Base-by-base conservation (phyloP, 352 stramenopile genomes). In the Thalassiosira tumida region DNA sequence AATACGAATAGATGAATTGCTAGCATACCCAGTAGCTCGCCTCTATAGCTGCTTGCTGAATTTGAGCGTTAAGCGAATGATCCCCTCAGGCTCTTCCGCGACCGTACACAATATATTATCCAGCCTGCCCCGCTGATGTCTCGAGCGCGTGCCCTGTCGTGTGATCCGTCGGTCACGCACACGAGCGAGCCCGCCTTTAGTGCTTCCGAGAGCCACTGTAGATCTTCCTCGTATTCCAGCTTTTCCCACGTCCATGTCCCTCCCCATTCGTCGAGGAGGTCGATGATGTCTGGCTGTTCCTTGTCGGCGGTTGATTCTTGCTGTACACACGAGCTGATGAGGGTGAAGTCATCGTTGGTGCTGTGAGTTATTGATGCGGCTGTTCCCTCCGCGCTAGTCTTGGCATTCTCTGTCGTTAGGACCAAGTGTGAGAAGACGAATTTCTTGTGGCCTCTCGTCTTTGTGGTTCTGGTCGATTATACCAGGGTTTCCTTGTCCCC, bases 161-260 rank as follows among this genome's bases (percentile, higher is more conserved):
- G 62, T 6, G 70, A 78, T 4, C 70, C 37, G 26, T 78, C 70
- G 38, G 70, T 78, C 1, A 78, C 70, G 35, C 29, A 59, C 2
- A 87, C 21, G 2, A 64, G 3, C 29, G 77, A 47, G 33, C 59
- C 59, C 1, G 14, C 14, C 3, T 10, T 47, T 59, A 84, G 7
- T 10, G 33, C 82, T 0, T 62, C n/a, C 0, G 43, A 21, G 10
- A 84, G 4, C 82, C 72, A 83, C 1, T 50, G 15, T 1, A 65
- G 54, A n/a, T 80, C 67, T 31, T 40, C 7, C 1, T 59, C 7
- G 1, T 17, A 6, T 43, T 74, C 3, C 24, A 84, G 33, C 21
- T 76, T 35, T 1, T 75, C 21, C 62, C 78, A 85, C 78, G 76
- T 85, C 78, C 78, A 85, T 54, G 31, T 47, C 1, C 78, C 78